phyloP scores from a whole-genome alignment of 495 filamentous ascomycete genomes.

The Podospora australis region DNA sequence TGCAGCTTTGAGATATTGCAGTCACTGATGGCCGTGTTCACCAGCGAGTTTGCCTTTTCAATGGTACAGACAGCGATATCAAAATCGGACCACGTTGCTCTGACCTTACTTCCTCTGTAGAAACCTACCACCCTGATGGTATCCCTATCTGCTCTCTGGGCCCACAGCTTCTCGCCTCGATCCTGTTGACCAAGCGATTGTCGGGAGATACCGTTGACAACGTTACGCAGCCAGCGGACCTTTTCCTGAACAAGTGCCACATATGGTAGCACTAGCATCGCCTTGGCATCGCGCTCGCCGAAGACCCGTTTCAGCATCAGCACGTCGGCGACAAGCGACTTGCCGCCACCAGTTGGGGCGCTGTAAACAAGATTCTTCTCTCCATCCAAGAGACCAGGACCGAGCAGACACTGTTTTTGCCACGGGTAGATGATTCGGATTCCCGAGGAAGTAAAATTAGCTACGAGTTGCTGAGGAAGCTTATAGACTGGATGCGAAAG shows the following conservation, averaged over 20 bases:
- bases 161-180: slow-evolving; percentile 30
- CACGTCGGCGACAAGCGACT: slow-evolving; percentile 71
- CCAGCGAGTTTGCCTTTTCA: slow-evolving; percentile 79
- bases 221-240: slow-evolving; percentile 64
- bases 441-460: slow-evolving; percentile 58
- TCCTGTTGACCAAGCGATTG: slow-evolving; percentile 13
- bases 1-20: slow-evolving; percentile 58
- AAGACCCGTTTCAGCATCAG: slow-evolving; percentile 68
- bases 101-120: slow-evolving; percentile 64
- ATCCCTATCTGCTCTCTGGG: slow-evolving; percentile 38
- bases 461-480: slow-evolving; percentile 52
- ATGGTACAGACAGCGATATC: slow-evolving; percentile 80
- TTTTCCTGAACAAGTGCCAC: slow-evolving; percentile 82
- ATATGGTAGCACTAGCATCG: slow-evolving; percentile 73
- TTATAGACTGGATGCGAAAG: slow-evolving; percentile 61
- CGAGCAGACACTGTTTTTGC: slow-evolving; percentile 73
- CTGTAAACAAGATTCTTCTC: slow-evolving; percentile 71
- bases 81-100: slow-evolving; percentile 63
- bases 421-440: slow-evolving; percentile 70
- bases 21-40: slow-evolving; percentile 71
- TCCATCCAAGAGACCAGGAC: slow-evolving; percentile 59
- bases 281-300: slow-evolving; percentile 59
- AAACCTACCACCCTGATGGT: slow-evolving; percentile 61
- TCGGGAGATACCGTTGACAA: slow-evolving; percentile 59
- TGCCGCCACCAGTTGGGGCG: slow-evolving; percentile 79